Evolutionary conservation across 1,139 yeast species (phyloP).

Genomic region (Kurtzmaniella quercitrusa): DNA sequence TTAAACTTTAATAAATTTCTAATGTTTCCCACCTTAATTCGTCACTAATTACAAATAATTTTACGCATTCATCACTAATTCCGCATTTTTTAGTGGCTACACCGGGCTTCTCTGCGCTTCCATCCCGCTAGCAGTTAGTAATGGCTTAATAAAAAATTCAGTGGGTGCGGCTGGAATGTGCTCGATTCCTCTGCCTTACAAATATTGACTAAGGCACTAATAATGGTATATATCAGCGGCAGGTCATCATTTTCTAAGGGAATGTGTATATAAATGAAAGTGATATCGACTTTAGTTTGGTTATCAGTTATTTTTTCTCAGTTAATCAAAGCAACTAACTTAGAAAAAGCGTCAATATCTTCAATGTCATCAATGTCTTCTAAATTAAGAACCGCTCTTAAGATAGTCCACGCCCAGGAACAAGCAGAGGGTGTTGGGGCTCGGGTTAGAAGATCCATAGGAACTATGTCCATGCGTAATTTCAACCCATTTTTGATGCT

Average conservation of each 20-base stretch:
- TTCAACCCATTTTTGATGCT: conserved; percentile 82
- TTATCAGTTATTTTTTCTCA: conserved; percentile 1
- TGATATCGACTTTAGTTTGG: neutral
- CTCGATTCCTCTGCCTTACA: neutral
- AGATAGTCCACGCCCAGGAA: conserved; percentile 61
- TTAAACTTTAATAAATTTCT: too few relatives aligned
- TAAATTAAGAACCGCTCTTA: conserved; percentile 47
- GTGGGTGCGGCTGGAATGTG: neutral
- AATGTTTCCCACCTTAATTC: too few relatives aligned
- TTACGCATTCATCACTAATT: too few relatives aligned
- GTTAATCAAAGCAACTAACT: neutral
- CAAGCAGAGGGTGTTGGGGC: conserved; percentile 91
- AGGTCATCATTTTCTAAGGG: neutral
- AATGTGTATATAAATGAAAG: conserved; percentile 3
- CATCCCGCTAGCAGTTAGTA: neutral
- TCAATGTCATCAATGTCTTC: neutral
- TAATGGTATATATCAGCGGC: neutral
- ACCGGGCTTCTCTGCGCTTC: neutral
- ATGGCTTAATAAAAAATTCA: neutral
- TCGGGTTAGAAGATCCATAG: conserved; percentile 75
- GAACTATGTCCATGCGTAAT: conserved; percentile 60
- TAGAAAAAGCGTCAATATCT: neutral
- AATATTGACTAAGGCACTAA: neutral
- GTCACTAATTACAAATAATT: too few relatives aligned
- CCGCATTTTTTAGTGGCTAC: too few relatives aligned